Base-by-base conservation (phyloP, 2,329 filamentous ascomycete species). In the Fusarium coicis region DNA sequence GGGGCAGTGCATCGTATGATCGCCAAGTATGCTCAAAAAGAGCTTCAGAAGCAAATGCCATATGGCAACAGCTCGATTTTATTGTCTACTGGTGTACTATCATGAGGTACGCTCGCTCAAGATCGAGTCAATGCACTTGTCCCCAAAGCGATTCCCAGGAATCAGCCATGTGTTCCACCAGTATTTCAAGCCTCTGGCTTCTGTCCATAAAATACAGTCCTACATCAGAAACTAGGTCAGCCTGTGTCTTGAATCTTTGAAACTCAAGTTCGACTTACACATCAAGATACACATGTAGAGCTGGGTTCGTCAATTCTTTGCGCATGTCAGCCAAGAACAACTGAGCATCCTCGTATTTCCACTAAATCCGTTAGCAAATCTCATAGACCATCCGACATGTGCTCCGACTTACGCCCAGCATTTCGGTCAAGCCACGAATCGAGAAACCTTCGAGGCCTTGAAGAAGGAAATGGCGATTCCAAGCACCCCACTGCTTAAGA, bases 401-500 rank as follows among this genome's bases (percentile, higher is more conserved):
- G 4, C 4, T 7, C 2, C 23, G n/a, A 28, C 75, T 55, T 54
- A 77, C 75, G 12, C 23, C 64, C 1, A 78, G 16, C 28, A 73
- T 68, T 19, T 79, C 73, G 0, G 74, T 76, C 5, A 79, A 37
- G 0, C 67, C 70, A 12, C 77, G 75, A 12, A 79, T 65, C 0
- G 70, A 73, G 19, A 79, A 79, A 0, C 77, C 77, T 12, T 79
- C 77, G 2, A 77, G 62, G 2, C 74, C 77, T 10, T 74, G 69
- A 3, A 79, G 54, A 15, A 77, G 26, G 16, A 76, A 74, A 18
- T 77, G 75, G 0, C 72, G 62, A 11, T 76, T 78, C 73, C 70
- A 79, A 4, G 66, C 47, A n/a, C 75, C 77, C 77, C 71, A 79
- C 16, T 73, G 61, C 59, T 79, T 79, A 10, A 80, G 68, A 23